Evolutionary conservation across 345 rosid genomes (phyloP).

Genomic region (Linum lewisii): DNA sequence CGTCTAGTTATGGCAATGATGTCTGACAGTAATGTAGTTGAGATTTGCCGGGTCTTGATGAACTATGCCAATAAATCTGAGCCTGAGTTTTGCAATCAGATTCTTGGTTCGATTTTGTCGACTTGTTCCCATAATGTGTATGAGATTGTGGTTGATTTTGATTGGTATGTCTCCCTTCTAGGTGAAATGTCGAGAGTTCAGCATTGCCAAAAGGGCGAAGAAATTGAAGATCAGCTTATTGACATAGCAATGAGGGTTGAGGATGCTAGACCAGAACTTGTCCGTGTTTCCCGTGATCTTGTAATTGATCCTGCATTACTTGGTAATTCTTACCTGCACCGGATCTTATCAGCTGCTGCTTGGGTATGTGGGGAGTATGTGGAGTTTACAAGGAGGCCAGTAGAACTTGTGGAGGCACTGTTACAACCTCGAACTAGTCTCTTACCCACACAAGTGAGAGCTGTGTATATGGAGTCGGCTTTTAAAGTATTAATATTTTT

Average conservation of each 20-base stretch:
- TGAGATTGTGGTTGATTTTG: constrained; percentile 72
- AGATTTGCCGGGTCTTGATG: constrained; percentile 65
- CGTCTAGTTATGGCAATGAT: constrained; percentile 81
- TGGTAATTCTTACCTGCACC: constrained; percentile 68
- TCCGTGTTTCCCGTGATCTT: constrained; percentile 57
- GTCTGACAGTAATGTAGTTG: constrained; percentile 65
- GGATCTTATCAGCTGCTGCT: constrained; percentile 80
- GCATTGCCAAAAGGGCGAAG: constrained; percentile 71
- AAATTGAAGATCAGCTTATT: constrained; percentile 79
- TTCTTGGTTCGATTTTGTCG: constrained; percentile 67
- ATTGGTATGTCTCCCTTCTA: constrained; percentile 85
- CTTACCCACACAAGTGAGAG: constrained; percentile 54
- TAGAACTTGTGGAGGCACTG: constrained; percentile 75
- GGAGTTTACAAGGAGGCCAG: constrained; percentile 50
- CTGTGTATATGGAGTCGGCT: constrained; percentile 61
- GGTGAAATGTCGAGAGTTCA: constrained; percentile 84
- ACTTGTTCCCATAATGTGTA: constrained; percentile 60
- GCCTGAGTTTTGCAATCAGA: constrained; percentile 74
- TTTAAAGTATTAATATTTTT: constrained; percentile 60
- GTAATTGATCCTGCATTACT: constrained; percentile 97
- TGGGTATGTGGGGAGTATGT: constrained; percentile 91
- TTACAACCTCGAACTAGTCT: constrained; percentile 80
- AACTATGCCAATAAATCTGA: constrained; percentile 85
- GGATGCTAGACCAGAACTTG: constrained; percentile 81
- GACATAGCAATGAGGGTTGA: constrained; percentile 82